A percentile compares a stretch with the other conserved stretches of the same genome.
Conservation (phyloP, 2,329 filamentous ascomycete species). For the Aureobasidium sp. region DNA sequence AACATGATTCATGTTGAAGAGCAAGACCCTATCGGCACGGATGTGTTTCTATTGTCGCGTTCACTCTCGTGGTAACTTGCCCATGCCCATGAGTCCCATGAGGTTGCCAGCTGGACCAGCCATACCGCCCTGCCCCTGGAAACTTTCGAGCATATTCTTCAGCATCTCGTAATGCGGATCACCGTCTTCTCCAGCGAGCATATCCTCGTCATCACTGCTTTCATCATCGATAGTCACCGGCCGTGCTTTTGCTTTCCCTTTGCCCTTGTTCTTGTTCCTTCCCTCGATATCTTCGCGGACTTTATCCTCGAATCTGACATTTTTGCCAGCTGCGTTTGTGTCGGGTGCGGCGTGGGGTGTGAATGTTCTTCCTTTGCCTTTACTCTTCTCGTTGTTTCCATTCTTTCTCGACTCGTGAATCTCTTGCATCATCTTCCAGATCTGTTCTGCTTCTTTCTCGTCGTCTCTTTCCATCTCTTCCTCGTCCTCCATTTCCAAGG, state of each 20-base stretch:
- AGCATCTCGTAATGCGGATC: constrained; percentile 81
- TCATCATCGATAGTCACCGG: constrained; percentile 46
- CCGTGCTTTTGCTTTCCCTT: constrained; percentile 20
- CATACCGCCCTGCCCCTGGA: constrained; percentile 82
- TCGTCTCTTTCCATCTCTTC: constrained; percentile 41
- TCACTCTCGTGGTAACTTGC: constrained; percentile 55
- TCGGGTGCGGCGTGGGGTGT: constrained; percentile 2
- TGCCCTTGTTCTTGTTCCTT: constrained; percentile 11
- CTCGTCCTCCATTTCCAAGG: constrained; percentile 36
- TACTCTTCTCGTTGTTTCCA: constrained; percentile 15
- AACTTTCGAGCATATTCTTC: constrained; percentile 84
- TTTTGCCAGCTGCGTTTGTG: constrained; percentile 9
- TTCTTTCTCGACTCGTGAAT: constrained; percentile 53
- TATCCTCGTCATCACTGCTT: constrained; percentile 36
- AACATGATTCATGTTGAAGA: not conserved
- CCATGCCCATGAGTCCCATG: constrained; percentile 74
- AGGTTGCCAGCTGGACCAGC: constrained; percentile 83
- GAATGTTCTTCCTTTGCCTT: constrained; percentile 24
- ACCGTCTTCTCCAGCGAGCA: constrained; percentile 46
- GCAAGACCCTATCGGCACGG: no score
- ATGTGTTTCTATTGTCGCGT: no score
- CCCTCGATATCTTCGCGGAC: not conserved
- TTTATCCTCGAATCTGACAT: constrained; percentile 10
- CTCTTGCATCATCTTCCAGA: constrained; percentile 63
- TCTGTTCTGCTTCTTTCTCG: constrained; percentile 55